Percentiles rank a stretch among this genome's conserved stretches.
phyloP scores from a whole-genome alignment of 495 filamentous ascomycete genomes.

The Penicillium egyptiacum region DNA sequence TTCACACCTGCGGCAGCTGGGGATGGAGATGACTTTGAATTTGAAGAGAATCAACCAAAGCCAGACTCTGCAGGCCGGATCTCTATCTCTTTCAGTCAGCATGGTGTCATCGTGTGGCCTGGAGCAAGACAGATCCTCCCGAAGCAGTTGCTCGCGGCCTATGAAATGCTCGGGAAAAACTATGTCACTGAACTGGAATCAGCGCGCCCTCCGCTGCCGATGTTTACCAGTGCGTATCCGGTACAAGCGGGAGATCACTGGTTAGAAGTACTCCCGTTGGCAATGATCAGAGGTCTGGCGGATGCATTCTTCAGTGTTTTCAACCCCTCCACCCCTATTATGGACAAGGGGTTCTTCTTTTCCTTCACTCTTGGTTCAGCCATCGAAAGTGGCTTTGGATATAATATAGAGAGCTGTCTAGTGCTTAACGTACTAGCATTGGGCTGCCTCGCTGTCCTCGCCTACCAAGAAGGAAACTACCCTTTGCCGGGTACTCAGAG shows the following conservation, averaged over 20 bases:
- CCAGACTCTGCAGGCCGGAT: slow-evolving; percentile 36
- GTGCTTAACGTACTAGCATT: slow-evolving; percentile 47
- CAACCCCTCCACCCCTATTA: slow-evolving; percentile 49
- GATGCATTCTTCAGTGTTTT: slow-evolving; percentile 48
- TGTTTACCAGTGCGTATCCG: slow-evolving; percentile 44
- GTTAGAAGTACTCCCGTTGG: slow-evolving; percentile 42
- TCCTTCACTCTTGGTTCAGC: slow-evolving; percentile 45
- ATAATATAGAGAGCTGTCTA: slow-evolving; percentile 47
- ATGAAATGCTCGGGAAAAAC: slow-evolving; percentile 45
- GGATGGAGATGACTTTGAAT: slow-evolving; percentile 38
- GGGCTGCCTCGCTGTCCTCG: slow-evolving; percentile 45
- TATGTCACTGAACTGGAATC: slow-evolving; percentile 49
- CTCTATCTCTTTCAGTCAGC: slow-evolving; percentile 51
- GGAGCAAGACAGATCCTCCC: slow-evolving; percentile 43
- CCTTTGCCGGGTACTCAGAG: slow-evolving; percentile 39
- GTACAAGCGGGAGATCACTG: slow-evolving; percentile 40
- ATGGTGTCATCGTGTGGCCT: slow-evolving; percentile 49
- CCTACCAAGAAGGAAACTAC: slow-evolving; percentile 47
- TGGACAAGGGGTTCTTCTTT: slow-evolving; percentile 51
- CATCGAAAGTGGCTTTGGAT: slow-evolving; percentile 45
- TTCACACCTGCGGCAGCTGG: slow-evolving; percentile 32
- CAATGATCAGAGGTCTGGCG: slow-evolving; percentile 45
- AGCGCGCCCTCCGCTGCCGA: slow-evolving; percentile 39
- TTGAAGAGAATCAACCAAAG: slow-evolving; percentile 32
- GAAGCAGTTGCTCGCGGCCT: slow-evolving; percentile 33